These are phyloP conservation scores for Agrocybe chaxingu DNA, from an alignment of 768 basidiomycete genomes.

Conservation along the genomic window DNA sequence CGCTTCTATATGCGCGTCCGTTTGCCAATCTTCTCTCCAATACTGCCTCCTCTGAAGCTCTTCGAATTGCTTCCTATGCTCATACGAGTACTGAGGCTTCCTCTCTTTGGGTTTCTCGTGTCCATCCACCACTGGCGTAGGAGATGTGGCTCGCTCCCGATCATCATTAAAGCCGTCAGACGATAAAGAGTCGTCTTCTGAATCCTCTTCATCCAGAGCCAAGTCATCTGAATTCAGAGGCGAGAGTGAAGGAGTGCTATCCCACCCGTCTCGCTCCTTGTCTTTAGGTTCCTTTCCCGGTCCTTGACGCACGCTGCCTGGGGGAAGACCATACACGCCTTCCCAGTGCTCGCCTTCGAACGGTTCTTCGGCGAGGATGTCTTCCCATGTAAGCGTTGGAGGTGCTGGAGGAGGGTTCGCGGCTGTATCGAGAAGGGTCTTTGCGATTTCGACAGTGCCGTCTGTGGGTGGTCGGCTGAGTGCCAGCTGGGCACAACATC, in stretches of 20 bases:
- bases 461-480: slow-evolving; percentile 53
- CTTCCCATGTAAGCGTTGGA: slow-evolving; percentile 62
- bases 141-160: neutral
- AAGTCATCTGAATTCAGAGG: slow-evolving; percentile 57
- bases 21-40: slow-evolving; percentile 68
- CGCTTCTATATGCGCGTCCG: slow-evolving; percentile 35
- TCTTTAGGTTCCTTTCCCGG: slow-evolving; percentile 29
- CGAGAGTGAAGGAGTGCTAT: slow-evolving; percentile 67
- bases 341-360: slow-evolving; percentile 88
- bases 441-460: slow-evolving; percentile 51
- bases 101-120: neutral
- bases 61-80: slow-evolving; percentile 58
- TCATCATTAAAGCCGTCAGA: slow-evolving; percentile 20
- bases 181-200: slow-evolving; percentile 27
- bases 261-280: slow-evolving; percentile 41
- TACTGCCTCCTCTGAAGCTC: slow-evolving; percentile 63
- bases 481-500: slow-evolving; percentile 37
- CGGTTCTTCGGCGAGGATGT: slow-evolving; percentile 80
- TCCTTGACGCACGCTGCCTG: slow-evolving; percentile 29
- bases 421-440: slow-evolving; percentile 44
- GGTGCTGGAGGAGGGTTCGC: slow-evolving; percentile 40
- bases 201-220: slow-evolving; percentile 36
- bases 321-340: slow-evolving; percentile 56
- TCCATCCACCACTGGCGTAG: slow-evolving; percentile 1
- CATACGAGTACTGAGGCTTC: slow-evolving; percentile 32